Base-by-base conservation (phyloP, 345 rosid species). In the Citrus sp. region DNA sequence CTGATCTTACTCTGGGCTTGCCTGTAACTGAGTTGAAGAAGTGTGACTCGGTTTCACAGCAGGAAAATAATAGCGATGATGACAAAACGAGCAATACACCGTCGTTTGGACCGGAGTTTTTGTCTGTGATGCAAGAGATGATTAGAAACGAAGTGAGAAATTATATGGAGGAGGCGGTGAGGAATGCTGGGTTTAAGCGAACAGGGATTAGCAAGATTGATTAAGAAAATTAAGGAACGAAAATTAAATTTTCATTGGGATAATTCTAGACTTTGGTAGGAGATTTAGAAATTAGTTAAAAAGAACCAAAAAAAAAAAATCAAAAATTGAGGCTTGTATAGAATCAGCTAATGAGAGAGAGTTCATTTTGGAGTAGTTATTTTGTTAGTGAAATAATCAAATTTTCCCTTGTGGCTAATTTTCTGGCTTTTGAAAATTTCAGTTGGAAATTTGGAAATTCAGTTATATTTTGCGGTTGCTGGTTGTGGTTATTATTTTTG, bases 61-160 rank as follows among this genome's bases (percentile, higher is more conserved):
- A 2, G 27, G 51, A 40, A 27, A 66, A 9, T 19, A 24, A 4
- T 3, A 73, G 40, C 2, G 13, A 18, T 25, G 66, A 22, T 7
- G 18, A 46, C 51, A 81, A 84, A 68, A 78, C 12, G 28, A 8
- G 1, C 9, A 7, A 13, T 25, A 46, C 72, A 56, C 65, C 62
- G 79, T 32, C 79, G 32, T 72, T 86, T 76, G 85, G 82, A 14
- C 76, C 86, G 0, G 90, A 85, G 72, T 82, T 91, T 28, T 63
- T 84, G 70, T 77, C 83, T 21, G 67, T 76, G 62, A 74, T 91
- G 89, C 86, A 80, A 60, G 88, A 87, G 73, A 85, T 89, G 90
- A 82, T 89, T 37, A 79, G 79, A 78, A 80, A 85, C 70, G 94
- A 89, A 69, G 91, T 91, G 77, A 84, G 82, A 80, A 76, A 63